Evolutionary conservation across 2,329 filamentous ascomycete genomes (phyloP), one percentile per base, ranked within the genome.

Genomic region (Pestalotiopsis sp.): DNA sequence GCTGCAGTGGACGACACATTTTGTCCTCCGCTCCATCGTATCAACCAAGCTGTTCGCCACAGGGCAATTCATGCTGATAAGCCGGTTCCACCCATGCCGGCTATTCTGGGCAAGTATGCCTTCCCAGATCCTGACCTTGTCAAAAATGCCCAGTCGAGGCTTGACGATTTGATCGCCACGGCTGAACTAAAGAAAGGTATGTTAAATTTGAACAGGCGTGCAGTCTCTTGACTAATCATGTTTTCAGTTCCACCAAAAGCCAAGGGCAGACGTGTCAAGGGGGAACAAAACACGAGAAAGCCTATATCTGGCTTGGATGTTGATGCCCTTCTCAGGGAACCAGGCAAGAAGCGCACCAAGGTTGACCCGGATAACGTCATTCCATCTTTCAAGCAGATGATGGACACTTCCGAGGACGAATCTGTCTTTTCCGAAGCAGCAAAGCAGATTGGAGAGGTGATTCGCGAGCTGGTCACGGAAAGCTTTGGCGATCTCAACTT

Each of bases 251-350:
- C 93, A 7, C 90, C 92, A 0, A 96, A 94, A 78, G 87, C 87
- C 55, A 94, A 93, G 79, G 91, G 92, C 45, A 91, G 90, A 70
- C 92, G 91, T 75, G 85, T 86, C 59, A 88, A 89, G 72, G 90
- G 97, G 38, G 81, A 87, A 0, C 38, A 25, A 49, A 64, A 27
- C 14, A 87, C 92, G 69, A 20, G 27, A 27, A 95, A 95, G 74
- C 96, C 96, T 0, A 88, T 97, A 9, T 98, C 95, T 0, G 95
- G 95, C 23, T 90, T 99, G 55, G 93, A 98, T 74, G 87, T 98
- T 52, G 92, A 95, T 69, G 90, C 90, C 4, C 88, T 98, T 2
- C 89, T 98, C 66, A 74, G 68, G 57, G 74, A 74, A 65, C 74
- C 77, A 4, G 73, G 74, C 59, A 74, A 77, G 61, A 77, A 75